These are phyloP conservation scores for Xylariaceae sp. DNA, from an alignment of 2,329 filamentous ascomycete genomes.

Conservation along the genomic window DNA sequence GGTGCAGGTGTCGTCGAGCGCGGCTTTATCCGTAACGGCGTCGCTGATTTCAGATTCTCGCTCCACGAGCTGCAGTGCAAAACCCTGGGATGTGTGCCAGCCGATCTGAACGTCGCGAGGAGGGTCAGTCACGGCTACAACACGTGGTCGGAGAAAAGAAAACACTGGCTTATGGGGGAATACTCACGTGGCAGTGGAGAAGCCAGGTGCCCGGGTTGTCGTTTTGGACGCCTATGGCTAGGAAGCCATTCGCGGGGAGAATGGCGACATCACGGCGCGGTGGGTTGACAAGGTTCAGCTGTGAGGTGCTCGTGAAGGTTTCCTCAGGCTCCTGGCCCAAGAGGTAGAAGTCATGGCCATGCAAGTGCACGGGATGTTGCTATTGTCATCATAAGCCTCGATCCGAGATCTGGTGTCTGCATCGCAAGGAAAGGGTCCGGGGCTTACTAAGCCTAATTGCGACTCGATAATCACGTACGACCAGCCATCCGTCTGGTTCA, in stretches of 20 bases:
- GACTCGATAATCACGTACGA: constrained; percentile 36
- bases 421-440: background rate
- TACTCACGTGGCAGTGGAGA: constrained; percentile 34
- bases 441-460: constrained; percentile 21
- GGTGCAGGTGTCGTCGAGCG: constrained; percentile 25
- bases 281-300: constrained; percentile 41
- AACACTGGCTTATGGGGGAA: background rate
- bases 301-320: constrained; percentile 30
- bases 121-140: background rate
- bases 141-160: background rate
- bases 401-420: background rate
- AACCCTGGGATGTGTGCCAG: constrained; percentile 48
- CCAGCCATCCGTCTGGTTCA: constrained; percentile 34
- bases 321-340: constrained; percentile 32
- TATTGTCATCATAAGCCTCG: constrained; percentile 11
- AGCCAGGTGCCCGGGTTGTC: constrained; percentile 52
- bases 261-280: constrained; percentile 47
- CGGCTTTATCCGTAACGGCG: constrained; percentile 21
- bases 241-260: constrained; percentile 43
- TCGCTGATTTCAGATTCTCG: constrained; percentile 30
- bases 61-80: constrained; percentile 51
- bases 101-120: constrained; percentile 36
- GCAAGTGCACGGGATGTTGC: constrained; percentile 42
- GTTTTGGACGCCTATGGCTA: constrained; percentile 47
- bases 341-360: constrained; percentile 44